Conservation (phyloP, 306 rosid species). For the Pterocarpus macrocarpus region DNA sequence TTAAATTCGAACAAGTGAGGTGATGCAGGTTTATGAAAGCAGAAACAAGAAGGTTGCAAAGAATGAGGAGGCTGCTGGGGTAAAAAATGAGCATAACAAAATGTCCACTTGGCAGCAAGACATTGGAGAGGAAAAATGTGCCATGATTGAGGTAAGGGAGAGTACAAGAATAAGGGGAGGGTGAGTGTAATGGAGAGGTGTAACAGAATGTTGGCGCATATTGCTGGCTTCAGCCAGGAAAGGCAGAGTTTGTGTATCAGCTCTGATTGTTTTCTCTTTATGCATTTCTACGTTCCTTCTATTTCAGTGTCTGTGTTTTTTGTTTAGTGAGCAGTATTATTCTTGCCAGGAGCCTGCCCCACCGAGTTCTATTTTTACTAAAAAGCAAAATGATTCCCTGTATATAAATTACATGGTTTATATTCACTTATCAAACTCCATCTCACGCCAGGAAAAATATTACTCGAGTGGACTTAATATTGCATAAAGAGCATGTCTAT, state of each 20-base stretch:
- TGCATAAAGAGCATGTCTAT: constrained; percentile 35
- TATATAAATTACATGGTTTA: neutral
- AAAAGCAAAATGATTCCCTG: neutral
- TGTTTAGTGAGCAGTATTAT: neutral
- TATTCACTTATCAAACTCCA: constrained; percentile 38
- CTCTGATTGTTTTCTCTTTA: neutral
- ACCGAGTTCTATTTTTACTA: neutral
- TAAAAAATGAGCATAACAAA: no score
- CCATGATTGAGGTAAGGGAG: neutral
- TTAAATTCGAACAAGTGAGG: no score
- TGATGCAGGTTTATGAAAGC: no score
- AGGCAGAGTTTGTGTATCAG: neutral
- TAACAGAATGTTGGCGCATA: neutral
- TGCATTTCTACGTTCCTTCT: neutral
- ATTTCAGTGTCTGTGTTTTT: neutral
- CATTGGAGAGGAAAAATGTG: neutral
- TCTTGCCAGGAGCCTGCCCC: neutral
- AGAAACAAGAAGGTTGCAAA: no score
- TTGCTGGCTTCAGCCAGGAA: neutral
- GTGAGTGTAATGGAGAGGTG: neutral
- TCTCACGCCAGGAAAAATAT: neutral
- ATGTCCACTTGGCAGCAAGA: no score
- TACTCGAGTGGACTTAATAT: constrained; percentile 29
- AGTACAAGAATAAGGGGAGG: neutral
- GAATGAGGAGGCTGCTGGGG: no score